Evolutionary conservation across 805 yeast genomes (phyloP), one percentile per base, ranked within the genome.

Genomic region (Diddensiella caesifluorescens): DNA sequence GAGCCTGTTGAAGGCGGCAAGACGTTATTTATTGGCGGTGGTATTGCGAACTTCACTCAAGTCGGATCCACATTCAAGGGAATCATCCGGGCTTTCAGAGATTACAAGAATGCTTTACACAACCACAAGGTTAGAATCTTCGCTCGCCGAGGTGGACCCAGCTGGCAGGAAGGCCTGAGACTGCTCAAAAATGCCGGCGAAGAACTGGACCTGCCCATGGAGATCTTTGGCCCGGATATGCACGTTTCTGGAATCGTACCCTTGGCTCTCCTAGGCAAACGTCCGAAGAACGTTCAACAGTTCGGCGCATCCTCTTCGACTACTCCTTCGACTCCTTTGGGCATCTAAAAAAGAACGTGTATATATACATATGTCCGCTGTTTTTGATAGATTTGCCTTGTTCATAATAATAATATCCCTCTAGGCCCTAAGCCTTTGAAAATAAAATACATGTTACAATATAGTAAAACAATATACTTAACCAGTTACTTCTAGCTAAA

Each of bases 221-320:
- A 68, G 56, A 64, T 69, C 44, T 68, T 61, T 51, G 73, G 73
- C n/a, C 73, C 73, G n/a, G 73, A 69, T 45, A 69, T 68, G 73
- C 73, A 68, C 50, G 73, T 68, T 21, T 60, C 68, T 22, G 73
- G 73, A 22, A 69, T 68, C 39, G 73, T 68, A 12, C 73, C 73
- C 23, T 51, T 68, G 36, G 73, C 71, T 18, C 58, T 67, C 35
- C 50, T 47, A 30, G 65, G 62, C 48, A 67, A 67, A 62, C 60
- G 65, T 15, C 69, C 70, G 30, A 60, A 55, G 54, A 59, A 59
- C 23, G 60, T 66, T 37, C 45, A 49, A 49, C 69, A 68, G 12
- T 67, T 67, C 49, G 71, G 71, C 35, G 55, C 61, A 33, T 48
- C 61, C 9, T 44, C 55, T 23, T 35, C 56, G 28, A 54, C 59